Percentiles rank a stretch among this genome's conserved stretches.
Conservation (phyloP, 208 protist genomes). For the Acanthamoeba triangularis region DNA sequence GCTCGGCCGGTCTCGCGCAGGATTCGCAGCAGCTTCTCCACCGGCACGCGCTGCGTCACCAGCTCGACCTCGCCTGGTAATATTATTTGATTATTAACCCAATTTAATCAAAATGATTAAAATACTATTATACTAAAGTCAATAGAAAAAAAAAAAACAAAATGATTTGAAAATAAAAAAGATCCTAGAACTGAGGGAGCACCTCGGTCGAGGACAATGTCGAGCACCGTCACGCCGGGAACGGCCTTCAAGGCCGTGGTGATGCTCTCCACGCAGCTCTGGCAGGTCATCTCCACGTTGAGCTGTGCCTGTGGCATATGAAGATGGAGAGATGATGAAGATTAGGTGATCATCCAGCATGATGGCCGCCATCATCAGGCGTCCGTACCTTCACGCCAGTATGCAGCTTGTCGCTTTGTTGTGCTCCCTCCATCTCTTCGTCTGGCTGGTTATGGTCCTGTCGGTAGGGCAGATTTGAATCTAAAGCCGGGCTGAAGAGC, state of each 20-base stretch:
- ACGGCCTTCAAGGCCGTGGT: background rate
- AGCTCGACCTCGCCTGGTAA: constrained; percentile 46
- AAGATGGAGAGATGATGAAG: too few relatives aligned
- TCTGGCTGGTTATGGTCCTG: too few relatives aligned
- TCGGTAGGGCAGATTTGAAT: too few relatives aligned
- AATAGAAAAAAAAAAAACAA: background rate
- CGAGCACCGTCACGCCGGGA: background rate
- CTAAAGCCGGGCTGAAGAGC: too few relatives aligned
- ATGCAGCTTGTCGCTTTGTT: too few relatives aligned
- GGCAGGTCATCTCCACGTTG: constrained; percentile 35
- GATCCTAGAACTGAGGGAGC: background rate
- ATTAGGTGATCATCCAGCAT: too few relatives aligned
- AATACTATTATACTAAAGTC: too few relatives aligned
- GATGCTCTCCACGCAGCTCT: constrained; percentile 41
- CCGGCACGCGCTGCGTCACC: background rate
- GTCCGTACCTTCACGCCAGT: too few relatives aligned
- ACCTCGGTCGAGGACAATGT: constrained; percentile 4
- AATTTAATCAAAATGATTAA: too few relatives aligned
- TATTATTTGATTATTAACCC: background rate
- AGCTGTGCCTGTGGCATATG: background rate
- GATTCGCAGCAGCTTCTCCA: constrained; percentile 49
- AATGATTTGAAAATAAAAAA: background rate
- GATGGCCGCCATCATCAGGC: too few relatives aligned
- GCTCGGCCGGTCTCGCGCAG: constrained; percentile 10
- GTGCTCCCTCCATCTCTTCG: too few relatives aligned